Evolutionary conservation across 1,284 basidiomycete genomes (phyloP), one percentile per base, ranked within the genome.

Genomic region (Retiboletus flavoniger): DNA sequence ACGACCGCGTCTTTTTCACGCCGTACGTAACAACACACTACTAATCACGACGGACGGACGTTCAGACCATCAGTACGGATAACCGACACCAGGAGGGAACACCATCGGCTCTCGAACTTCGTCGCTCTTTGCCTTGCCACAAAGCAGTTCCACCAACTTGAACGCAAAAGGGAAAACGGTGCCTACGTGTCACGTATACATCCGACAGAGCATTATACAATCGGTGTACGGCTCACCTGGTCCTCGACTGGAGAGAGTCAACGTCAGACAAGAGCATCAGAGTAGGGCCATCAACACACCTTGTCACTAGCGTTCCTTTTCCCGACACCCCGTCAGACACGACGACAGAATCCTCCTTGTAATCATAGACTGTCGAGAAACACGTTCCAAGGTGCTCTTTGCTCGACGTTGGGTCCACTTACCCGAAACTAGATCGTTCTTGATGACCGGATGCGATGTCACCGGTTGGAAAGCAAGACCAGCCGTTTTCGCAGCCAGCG

Each of bases 371-470:
- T 92, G 52, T 36, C 31, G 28, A 38, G 39, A 53, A 38, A 47
- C n/a, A 42, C 41, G 36, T 50, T 53, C 32, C 46, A 43, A 26
- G 9, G 26, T 24, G 24, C 40, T 19, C 39, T 34, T 19, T 35
- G 16, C 42, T 52, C 7, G 9, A 24, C 40, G 14, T 17, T 10
- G 0, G 2, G 9, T 8, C 31, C 29, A 64, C 76, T 45, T 54
- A 87, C 89, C 73, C 36, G 78, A 72, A 52, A 81, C 79, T 10
- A 95, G 77, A 19, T 85, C 69, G 4, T 70, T 67, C 65, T 84
- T 85, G 47, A 95, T 85, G 46, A 83, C 84, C 0, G 92, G 92
- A 67, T 95, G 92, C 11, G 88, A 91, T 3, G 92, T 95, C 45
- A 95, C 63, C 0, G 79, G 76, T 50, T 89, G 85, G 49, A 68